Percentiles rank a stretch among this genome's conserved stretches.
Conservation (phyloP, 192 early-diverging fungal genomes). For the Lobosporangium transversale region DNA sequence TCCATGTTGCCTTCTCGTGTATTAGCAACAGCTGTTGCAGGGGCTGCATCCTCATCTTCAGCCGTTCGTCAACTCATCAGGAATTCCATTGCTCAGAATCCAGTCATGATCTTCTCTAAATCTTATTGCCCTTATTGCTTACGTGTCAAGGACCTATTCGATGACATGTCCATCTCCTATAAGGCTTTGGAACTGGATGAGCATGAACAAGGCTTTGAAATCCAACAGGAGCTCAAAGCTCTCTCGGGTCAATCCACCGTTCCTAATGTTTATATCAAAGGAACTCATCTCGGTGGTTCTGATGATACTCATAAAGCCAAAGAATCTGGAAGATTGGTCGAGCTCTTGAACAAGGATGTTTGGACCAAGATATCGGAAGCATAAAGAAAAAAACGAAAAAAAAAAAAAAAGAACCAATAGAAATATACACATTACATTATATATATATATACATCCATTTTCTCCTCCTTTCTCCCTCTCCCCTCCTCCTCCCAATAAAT, state of each 20-base stretch:
- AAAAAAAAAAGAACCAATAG: too few species aligned
- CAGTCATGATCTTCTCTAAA: constrained; percentile 78
- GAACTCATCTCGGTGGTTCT: constrained; percentile 73
- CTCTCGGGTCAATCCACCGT: constrained; percentile 72
- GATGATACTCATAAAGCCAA: constrained; percentile 63
- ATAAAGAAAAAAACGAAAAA: too few species aligned
- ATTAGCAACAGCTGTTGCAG: neutral
- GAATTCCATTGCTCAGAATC: constrained; percentile 22
- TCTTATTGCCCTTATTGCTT: constrained; percentile 73
- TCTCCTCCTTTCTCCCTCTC: too few species aligned
- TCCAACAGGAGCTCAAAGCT: constrained; percentile 62
- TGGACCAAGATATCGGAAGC: too few species aligned
- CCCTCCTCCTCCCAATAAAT: too few species aligned
- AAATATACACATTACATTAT: too few species aligned
- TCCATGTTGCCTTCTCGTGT: too few species aligned
- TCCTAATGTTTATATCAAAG: constrained; percentile 76
- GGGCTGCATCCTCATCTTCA: constrained; percentile 11
- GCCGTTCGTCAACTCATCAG: constrained; percentile 27
- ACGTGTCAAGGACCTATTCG: constrained; percentile 65
- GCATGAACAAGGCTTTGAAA: constrained; percentile 59
- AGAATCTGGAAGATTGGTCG: constrained; percentile 56
- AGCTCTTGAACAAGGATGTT: constrained; percentile 57
- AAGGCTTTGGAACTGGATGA: constrained; percentile 71
- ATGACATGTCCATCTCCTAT: constrained; percentile 61
- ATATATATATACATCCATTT: too few species aligned